Base-by-base conservation (phyloP, 495 filamentous ascomycete species). In the Penicillium angulare region DNA sequence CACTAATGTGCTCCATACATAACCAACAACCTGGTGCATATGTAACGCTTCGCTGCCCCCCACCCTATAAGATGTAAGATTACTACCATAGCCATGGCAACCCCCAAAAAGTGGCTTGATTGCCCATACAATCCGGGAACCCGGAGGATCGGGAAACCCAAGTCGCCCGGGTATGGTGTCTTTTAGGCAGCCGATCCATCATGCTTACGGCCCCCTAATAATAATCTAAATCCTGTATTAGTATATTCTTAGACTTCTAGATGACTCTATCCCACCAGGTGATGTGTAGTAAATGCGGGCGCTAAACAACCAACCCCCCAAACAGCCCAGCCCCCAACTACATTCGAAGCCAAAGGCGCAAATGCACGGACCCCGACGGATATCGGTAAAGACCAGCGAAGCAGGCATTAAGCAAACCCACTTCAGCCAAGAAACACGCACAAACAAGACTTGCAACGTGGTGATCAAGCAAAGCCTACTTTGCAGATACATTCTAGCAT, bases 281-380 rank as follows among this genome's bases (percentile, higher is more conserved):
- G 43, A 56, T 52, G 43, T 7, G 27, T 41, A 42, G 24, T 34
- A 24, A 32, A 47, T 50, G 42, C 47, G 41, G 50, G 50, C 48
- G 48, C 48, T 50, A 43, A 27, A 38, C 26, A 9, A 7, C 27
- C 27, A 31, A 31, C 27, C 5, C 13, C 26, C 26, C 10, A 29
- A 40, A 23, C 16, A 15, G 6, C 35, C 35, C 7, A 39, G 36
- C 27, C 27, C 27, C 27, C 27, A 31, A 6, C 8, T 9, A 9
- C 8, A 31, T 31, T 12, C 27, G 27, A 12, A 31, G 8, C 27
- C 27, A 31, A 31, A 31, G 27, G 13, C 27, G 5, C 5, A 31
- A 31, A 31, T 12, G 27, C 27, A 31, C 27, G 27, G 27, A 31
- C 27, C 27, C n/a, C n/a, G 8, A 6, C 27, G 27, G 27, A 31